Base-by-base conservation (phyloP, 1,139 yeast genomes). In the Candida pseudoviswanathii region DNA sequence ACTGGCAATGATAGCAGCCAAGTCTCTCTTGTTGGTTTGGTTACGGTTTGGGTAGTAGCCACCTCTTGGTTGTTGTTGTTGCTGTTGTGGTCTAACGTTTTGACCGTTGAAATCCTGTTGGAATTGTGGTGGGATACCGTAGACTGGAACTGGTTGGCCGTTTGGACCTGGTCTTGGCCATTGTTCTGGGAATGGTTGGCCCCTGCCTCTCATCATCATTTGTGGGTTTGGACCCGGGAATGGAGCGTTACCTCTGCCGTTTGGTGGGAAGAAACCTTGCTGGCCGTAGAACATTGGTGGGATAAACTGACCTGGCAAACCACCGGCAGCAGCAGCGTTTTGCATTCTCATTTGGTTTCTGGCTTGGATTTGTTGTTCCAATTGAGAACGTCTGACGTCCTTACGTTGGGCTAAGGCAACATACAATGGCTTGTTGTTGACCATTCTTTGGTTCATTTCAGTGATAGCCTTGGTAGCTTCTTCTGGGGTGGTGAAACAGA, bases 391-490 rank as follows among this genome's bases (percentile, higher is more conserved):
- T 84, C 99, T 91, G 56, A 90, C 96, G 67, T 94, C 99, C 80
- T 91, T 92, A 76, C 97, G 89, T 84, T 94, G 99, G 64, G 99
- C 99, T 69, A 95, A 86, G 58, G 98, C 97, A 75, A 94, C 99
- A 72, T 94, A 94, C 70, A 94, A 82, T 66, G 99, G 99, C 83
- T 95, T 94, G 70, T 95, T 92, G 64, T 85, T 85, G 64, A 94
- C 84, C 89, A 94, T 89, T 73, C 94, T 89, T 79, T 92, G 97
- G 84, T 92, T 91, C 97, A 94, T 92, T 80, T 94, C 99, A 64
- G 95, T 84, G 71, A 92, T 91, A 59, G 99, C 99, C 80, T 91
- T 91, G 65, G 97, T 89, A 61, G 99, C 99, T 82, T 94, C 99
- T 75, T 94, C 99, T 66, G 98, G 97, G 58, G 96, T 77, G 51